Conservation (phyloP, 768 basidiomycete species). For the Cystobasidium onofrii region DNA sequence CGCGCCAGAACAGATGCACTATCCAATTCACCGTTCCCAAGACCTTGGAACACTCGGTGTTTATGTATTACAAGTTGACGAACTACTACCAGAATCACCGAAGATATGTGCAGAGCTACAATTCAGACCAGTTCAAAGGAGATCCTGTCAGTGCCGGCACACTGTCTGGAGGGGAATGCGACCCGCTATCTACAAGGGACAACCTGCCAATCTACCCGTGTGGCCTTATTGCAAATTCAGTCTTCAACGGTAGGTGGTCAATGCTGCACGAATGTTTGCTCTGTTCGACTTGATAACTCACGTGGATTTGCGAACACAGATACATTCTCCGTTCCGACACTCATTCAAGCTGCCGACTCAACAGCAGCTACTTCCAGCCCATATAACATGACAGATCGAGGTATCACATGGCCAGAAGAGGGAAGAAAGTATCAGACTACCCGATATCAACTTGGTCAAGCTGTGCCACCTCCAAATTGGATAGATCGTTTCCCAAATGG, state of each 20-base stretch:
- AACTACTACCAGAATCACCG: conserved; percentile 99
- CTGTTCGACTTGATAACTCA: not conserved
- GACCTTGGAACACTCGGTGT: conserved; percentile 62
- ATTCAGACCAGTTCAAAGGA: conserved; percentile 77
- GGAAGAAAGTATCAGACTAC: conserved; percentile 76
- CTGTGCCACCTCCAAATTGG: conserved; percentile 95
- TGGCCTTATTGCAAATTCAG: conserved; percentile 90
- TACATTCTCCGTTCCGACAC: conserved; percentile 61
- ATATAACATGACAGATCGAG: conserved; percentile 65
- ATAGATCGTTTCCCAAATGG: conserved; percentile 59
- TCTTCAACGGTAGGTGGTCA: conserved; percentile 72
- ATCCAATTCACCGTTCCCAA: conserved; percentile 76
- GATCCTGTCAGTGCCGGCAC: conserved; percentile 51
- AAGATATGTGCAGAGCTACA: conserved; percentile 85
- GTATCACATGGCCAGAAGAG: conserved; percentile 96
- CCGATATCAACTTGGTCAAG: conserved; percentile 56
- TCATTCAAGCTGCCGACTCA: conserved; percentile 54
- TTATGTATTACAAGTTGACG: conserved; percentile 91
- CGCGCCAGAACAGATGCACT: conserved; percentile 57
- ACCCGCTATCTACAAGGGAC: conserved; percentile 57
- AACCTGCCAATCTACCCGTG: conserved; percentile 76
- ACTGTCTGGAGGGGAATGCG: conserved; percentile 65
- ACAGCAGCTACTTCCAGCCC: conserved; percentile 46
- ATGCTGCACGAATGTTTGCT: not conserved
- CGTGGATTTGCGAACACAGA: conserved; percentile 51